Evolutionary conservation across 2,329 filamentous ascomycete species (phyloP), one percentile per base, ranked within the genome.

Genomic region (Penicillium sp.): DNA sequence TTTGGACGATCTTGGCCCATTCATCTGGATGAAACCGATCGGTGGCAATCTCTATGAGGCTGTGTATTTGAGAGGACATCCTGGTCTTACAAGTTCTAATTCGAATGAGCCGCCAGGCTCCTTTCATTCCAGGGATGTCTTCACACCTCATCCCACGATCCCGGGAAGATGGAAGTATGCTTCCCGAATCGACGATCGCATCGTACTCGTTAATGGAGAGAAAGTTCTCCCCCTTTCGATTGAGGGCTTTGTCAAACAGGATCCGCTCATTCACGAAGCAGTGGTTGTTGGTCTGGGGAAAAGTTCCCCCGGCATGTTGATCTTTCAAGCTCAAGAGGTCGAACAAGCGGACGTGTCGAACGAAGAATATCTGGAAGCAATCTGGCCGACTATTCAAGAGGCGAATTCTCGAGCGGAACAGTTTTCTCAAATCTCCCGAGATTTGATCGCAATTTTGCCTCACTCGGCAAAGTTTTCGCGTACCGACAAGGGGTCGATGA

Each of bases 401-500:
- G 71, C 71, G 25, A 76, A 76, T 48, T 47, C 49, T 2, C 59
- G 63, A 3, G 66, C 71, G 3, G 73, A 75, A 38, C 62, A 64
- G n/a, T 73, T 73, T 48, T 70, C 71, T 0, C 72, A 71, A 36
- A 68, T 76, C 12, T 62, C 71, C 1, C 62, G 61, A n/a, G 72
- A 73, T 24, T 68, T 73, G 61, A 58, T 75, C 24, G 55, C 58
- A 6, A 53, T 67, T 2, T 46, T 75, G 3, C 60, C 66, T 2
- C 49, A 49, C 5, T 66, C 67, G 12, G 55, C 63, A 0, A 55
- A 66, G 0, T 79, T 73, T 40, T 76, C 77, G 0, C 62, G 65
- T 2, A 80, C 78, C 0, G 78, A 80, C 46, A 81, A 81, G 55
- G 74, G 75, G 1, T 78, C 72, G 0, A 68, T 78, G 47, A 80